These are phyloP conservation scores for Delitschia confertaspora DNA, from an alignment of 495 filamentous ascomycete species.

Conservation along the genomic window DNA sequence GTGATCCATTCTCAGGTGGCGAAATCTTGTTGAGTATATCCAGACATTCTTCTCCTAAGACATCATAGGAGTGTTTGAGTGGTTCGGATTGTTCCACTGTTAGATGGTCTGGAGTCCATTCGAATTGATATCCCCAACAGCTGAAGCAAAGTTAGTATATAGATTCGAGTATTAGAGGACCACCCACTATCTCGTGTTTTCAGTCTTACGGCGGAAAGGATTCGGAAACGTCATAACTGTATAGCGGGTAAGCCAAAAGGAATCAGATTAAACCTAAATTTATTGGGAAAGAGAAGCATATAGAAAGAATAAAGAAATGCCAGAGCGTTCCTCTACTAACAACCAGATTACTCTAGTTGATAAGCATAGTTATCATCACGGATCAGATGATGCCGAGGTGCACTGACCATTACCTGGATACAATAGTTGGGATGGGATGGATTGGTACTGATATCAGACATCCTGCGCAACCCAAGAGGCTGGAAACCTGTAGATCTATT, in stretches of 20 bases:
- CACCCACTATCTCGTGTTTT: slow-evolving; percentile 32
- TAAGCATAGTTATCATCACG: too few relatives aligned
- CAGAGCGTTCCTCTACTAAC: background rate
- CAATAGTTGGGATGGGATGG: too few relatives aligned
- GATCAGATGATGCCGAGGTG: slow-evolving; percentile 15
- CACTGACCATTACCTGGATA: slow-evolving; percentile 6
- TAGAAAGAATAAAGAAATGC: background rate
- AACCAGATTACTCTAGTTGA: slow-evolving; percentile 1
- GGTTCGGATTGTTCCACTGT: slow-evolving; percentile 52
- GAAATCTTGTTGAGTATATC: slow-evolving; percentile 51
- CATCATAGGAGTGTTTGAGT: slow-evolving; percentile 57
- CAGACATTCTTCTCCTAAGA: slow-evolving; percentile 56
- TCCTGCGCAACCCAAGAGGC: too few relatives aligned
- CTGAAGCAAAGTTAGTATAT: slow-evolving; percentile 23
- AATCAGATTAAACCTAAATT: background rate
- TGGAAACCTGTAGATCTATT: too few relatives aligned
- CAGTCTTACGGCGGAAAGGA: slow-evolving; percentile 29
- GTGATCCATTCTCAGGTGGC: slow-evolving; percentile 30
- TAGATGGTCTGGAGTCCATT: slow-evolving; percentile 58
- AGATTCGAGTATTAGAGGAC: background rate
- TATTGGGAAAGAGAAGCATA: background rate
- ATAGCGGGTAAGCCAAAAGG: background rate
- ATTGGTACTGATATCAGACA: too few relatives aligned
- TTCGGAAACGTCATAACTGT: slow-evolving; percentile 36
- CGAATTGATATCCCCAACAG: slow-evolving; percentile 61